phyloP scores from a whole-genome alignment of 192 early-diverging fungal species.

The Diversispora eburnea region DNA sequence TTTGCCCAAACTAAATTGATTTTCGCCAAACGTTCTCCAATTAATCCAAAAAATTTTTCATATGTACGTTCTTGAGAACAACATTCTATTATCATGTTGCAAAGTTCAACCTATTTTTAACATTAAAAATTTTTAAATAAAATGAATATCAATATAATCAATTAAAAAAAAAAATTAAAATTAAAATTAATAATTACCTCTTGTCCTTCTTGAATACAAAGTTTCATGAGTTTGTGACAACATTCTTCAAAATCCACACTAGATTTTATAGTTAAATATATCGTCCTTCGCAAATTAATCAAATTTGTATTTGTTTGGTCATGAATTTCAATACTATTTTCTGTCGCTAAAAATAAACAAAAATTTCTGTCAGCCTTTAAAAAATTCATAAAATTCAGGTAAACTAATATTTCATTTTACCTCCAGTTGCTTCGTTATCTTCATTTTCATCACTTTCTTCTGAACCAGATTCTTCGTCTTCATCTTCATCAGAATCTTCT shows the following conservation, averaged over 20 bases:
- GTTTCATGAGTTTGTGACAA: slow-evolving; percentile 89
- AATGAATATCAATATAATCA: neutral
- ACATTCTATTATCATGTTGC: slow-evolving; percentile 97
- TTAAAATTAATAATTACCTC: slow-evolving; percentile 44
- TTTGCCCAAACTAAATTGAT: slow-evolving; percentile 74
- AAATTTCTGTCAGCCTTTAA: neutral
- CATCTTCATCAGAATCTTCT: slow-evolving; percentile 53
- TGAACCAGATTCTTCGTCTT: slow-evolving; percentile 49
- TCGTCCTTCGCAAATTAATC: slow-evolving; percentile 84
- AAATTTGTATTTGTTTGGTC: slow-evolving; percentile 89
- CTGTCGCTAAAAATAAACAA: slow-evolving; percentile 25
- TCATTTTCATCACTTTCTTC: slow-evolving; percentile 50
- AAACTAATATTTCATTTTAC: neutral
- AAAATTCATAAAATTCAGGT: neutral
- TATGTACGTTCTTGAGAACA: slow-evolving; percentile 95
- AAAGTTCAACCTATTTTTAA: slow-evolving; percentile 69
- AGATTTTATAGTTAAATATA: slow-evolving; percentile 96
- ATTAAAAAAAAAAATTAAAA: neutral
- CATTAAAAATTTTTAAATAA: slow-evolving; percentile 5
- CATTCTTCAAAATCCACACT: slow-evolving; percentile 93
- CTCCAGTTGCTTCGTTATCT: slow-evolving; percentile 49
- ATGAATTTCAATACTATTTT: slow-evolving; percentile 65
- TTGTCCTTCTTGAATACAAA: slow-evolving; percentile 78
- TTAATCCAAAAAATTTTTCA: slow-evolving; percentile 87
- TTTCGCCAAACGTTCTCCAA: slow-evolving; percentile 91